Conservation (phyloP, 768 basidiomycete genomes). For the Imleria badia region DNA sequence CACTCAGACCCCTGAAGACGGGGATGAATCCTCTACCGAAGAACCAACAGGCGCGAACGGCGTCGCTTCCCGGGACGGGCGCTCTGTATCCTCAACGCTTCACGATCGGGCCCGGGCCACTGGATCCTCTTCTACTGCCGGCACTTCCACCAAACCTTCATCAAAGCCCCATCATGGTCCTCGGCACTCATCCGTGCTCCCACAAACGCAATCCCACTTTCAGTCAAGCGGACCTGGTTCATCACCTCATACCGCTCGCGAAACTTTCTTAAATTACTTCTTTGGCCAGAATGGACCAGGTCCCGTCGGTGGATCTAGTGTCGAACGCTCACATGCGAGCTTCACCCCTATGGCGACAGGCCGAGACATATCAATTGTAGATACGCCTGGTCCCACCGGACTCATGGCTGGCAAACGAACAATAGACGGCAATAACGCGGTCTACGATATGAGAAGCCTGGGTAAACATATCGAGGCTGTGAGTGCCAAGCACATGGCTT, state of each 20-base stretch:
- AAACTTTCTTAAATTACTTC: constrained; percentile 96
- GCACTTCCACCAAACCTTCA: constrained; percentile 28
- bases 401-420: constrained; percentile 65
- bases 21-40: constrained; percentile 62
- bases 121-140: constrained; percentile 33
- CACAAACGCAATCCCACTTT: constrained; percentile 34
- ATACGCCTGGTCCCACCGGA: constrained; percentile 52
- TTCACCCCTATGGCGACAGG: constrained; percentile 50
- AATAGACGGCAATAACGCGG: constrained; percentile 77
- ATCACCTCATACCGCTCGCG: constrained; percentile 64
- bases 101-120: constrained; percentile 70
- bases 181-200: constrained; percentile 33
- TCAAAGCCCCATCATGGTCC: constrained; percentile 30
- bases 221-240: constrained; percentile 34
- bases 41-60: constrained; percentile 56
- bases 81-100: constrained; percentile 74
- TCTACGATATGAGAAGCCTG: constrained; percentile 98
- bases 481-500: constrained; percentile 35
- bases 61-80: constrained; percentile 50
- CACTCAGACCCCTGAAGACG: constrained; percentile 50
- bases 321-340: constrained; percentile 37
- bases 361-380: constrained; percentile 60
- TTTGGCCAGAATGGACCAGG: constrained; percentile 90
- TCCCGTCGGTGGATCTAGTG: constrained; percentile 56
- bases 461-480: constrained; percentile 98